Percentiles rank a stretch among this genome's conserved stretches.
phyloP scores from a whole-genome alignment of 164 flowering plant genomes.

The Tetrastigma voinierianum region DNA sequence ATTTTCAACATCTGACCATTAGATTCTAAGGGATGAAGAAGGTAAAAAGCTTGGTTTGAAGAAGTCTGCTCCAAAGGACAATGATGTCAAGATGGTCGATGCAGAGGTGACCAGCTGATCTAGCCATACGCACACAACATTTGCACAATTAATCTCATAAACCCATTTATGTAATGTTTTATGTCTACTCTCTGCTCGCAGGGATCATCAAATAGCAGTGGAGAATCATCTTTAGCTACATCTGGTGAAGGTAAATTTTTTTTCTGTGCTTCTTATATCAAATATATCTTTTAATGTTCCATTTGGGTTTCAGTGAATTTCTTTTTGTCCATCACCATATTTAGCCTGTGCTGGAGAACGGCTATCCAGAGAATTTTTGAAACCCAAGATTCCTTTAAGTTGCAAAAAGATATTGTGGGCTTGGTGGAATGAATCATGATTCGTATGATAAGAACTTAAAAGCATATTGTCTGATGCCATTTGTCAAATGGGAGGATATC shows the following conservation, averaged over 20 bases:
- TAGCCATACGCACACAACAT: not conserved
- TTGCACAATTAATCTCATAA: not conserved
- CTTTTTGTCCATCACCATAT: not conserved
- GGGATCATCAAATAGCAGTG: conserved; percentile 68
- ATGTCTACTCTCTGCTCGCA: conserved; percentile 17
- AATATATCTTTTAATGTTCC: not conserved
- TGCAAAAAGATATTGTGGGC: not conserved
- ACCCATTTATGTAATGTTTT: not conserved
- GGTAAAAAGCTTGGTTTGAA: conserved; percentile 79
- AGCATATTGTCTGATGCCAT: not conserved
- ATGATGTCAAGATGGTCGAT: conserved; percentile 75
- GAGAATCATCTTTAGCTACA: conserved; percentile 41
- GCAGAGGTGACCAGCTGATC: conserved; percentile 46
- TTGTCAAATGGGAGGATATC: not conserved
- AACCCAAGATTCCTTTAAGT: not conserved
- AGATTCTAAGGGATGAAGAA: conserved; percentile 82
- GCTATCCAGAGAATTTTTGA: not conserved
- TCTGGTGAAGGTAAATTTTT: conserved; percentile 8
- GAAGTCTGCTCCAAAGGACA: conserved; percentile 47
- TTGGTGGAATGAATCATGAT: not conserved
- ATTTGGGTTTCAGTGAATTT: not conserved
- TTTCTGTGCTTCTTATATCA: not conserved
- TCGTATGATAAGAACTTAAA: not conserved
- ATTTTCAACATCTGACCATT: conserved; percentile 1
- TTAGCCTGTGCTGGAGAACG: not conserved